Evolutionary conservation across 1,139 yeast species (phyloP), one percentile per base, ranked within the genome.

Genomic region (Geotrichum australiense): DNA sequence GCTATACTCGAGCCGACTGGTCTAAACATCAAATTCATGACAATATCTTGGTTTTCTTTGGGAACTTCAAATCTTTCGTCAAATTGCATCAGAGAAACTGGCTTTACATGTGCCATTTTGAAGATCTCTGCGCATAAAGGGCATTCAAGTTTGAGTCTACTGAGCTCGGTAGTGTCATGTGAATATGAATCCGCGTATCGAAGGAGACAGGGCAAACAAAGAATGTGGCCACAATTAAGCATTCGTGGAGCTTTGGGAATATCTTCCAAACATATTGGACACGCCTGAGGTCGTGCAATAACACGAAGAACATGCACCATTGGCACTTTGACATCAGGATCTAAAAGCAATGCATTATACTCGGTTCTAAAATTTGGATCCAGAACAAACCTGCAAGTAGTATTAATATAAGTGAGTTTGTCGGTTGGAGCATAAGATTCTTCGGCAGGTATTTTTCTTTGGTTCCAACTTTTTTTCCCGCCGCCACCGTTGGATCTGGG

Each of bases 161-260:
- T 25, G 25, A 23, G 21, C 14, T 31, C 24, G 43, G 57, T 58
- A 18, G 23, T 18, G 18, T 24, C 14, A 24, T 51, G 70, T 2
- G 71, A 64, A 19, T 76, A 77, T 16, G 81, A 74, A 31, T 76
- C 84, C 42, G 86, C 64, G 54, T 84, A 74, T 29, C 89, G 74
- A 41, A 86, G 61, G 29, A 89, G 63, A 58, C 99, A 93, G 22
- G 87, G 78, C 43, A 78, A 71, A 58, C 99, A 93, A 55, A 91
- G 74, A 11, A 87, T 73, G 58, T 93, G 99, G 3, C 99, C 98
- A 65, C 99, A 93, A 14, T 79, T 73, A 24, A 87, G 77, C 97
- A 93, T 93, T 43, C 97, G 68, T 1, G 98, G 97, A 0, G 97
- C 96, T 28, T 83, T 73, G 7, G 91, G 83, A 16, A 78, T 80